Base-by-base conservation (phyloP, 208 protist genomes). In the Crithidia sp. region DNA sequence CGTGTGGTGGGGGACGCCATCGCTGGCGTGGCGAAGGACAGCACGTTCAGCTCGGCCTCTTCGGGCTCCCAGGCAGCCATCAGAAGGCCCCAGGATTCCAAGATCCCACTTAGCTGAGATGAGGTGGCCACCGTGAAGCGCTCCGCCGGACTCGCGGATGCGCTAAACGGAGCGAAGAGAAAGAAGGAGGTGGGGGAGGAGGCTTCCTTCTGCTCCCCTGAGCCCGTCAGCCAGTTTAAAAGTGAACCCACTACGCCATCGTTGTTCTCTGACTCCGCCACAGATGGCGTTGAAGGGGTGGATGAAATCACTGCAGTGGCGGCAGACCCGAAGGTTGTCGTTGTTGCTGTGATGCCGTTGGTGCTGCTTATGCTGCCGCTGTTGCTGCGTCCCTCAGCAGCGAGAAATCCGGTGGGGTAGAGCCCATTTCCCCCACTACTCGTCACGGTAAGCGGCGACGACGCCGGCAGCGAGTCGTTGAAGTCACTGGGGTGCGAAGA, bases 401-500 rank as follows among this genome's bases (percentile, higher is more conserved):
- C 28, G 28, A 28, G 28, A 28, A 28, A 28, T 28, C 28, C 28
- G 0, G 28, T 28, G 28, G 28, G 28, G 28, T 28, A 28, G 28
- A 28, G 28, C 28, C 28, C 28, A 28, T 28, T 28, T 28, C 28
- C 28, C 28, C 28, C 28, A 28, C 28, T 28, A 28, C 28, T 28
- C 28, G 28, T 28, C 28, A 28, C 28, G 28, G 28, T 28, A 28
- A 28, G 28, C 16, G 64, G 36, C 17, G 53, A 59, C 1, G 64
- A 57, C 5, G 53, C 17, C 4, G 64, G 52, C 49, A 59, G 17
- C 52, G 64, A 49, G 17, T 69, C 64, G 64, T 50, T 60, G 49
- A 85, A 90, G 76, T 90, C 85, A 3, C 74, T 47, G 12, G 66
- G 60, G 56, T 81, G 65, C 39, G 45, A 66, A 16, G 83, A 79